phyloP scores from a whole-genome alignment of 2,329 filamentous ascomycete species.

The Microsporum ferrugineum region DNA sequence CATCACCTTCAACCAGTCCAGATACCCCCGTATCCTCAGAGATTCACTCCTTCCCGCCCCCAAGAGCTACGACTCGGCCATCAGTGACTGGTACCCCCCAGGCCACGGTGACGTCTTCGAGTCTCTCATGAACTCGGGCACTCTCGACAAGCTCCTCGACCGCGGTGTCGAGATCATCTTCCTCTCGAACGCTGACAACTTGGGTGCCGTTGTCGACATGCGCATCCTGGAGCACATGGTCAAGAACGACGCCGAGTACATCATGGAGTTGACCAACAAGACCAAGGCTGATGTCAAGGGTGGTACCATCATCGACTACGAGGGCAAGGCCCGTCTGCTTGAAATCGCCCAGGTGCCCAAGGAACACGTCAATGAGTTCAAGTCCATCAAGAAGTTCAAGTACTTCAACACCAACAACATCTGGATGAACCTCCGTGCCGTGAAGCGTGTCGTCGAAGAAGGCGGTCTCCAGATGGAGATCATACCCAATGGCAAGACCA shows the following conservation, averaged over 20 bases:
- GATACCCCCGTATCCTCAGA: constrained; percentile 95
- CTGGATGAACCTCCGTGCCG: constrained; percentile 94
- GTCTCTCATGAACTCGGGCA: constrained; percentile 97
- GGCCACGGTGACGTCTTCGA: constrained; percentile 99
- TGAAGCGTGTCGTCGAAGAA: constrained; percentile 98
- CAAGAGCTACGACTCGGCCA: constrained; percentile 74
- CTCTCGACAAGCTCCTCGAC: constrained; percentile 89
- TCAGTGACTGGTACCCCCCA: constrained; percentile 96
- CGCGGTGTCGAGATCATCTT: constrained; percentile 96
- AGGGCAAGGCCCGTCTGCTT: constrained; percentile 88
- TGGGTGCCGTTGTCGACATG: constrained; percentile 93
- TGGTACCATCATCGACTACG: constrained; percentile 99
- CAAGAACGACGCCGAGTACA: constrained; percentile 92
- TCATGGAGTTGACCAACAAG: constrained; percentile 99
- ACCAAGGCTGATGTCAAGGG: constrained; percentile 99
- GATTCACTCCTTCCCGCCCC: constrained; percentile 94
- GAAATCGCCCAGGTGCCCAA: constrained; percentile 99
- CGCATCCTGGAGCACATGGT: constrained; percentile 99
- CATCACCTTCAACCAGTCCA: constrained; percentile 98
- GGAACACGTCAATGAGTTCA: constrained; percentile 99
- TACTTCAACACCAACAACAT: constrained; percentile 99
- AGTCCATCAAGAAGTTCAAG: constrained; percentile 99
- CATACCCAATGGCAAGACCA: constrained; percentile 97
- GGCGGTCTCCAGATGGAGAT: constrained; percentile 99
- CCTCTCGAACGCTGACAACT: constrained; percentile 97